These are phyloP conservation scores for Fusarium sp. DNA, from an alignment of 2,329 filamentous ascomycete genomes.

Conservation along the genomic window DNA sequence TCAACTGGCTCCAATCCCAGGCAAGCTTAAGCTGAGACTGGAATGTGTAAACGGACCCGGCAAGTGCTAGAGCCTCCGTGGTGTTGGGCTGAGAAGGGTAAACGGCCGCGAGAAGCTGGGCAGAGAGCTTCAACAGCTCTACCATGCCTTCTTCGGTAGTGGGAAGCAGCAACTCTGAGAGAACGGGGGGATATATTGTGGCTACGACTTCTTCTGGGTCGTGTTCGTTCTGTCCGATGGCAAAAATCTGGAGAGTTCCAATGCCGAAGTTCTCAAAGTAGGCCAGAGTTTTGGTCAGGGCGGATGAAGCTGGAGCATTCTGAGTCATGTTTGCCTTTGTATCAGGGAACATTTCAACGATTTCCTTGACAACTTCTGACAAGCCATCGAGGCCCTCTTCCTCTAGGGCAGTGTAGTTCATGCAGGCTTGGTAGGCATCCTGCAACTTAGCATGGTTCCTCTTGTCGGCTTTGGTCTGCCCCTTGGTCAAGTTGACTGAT, in stretches of 20 bases:
- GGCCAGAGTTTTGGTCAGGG: conserved; percentile 17
- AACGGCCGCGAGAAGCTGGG: conserved; percentile 21
- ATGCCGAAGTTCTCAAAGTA: conserved; percentile 33
- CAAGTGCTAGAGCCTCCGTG: background rate
- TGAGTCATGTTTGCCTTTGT: background rate
- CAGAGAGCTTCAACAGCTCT: conserved; percentile 11
- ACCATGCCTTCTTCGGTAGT: background rate
- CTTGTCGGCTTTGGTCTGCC: conserved; percentile 62
- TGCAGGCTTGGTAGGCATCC: conserved; percentile 73
- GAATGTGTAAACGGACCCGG: background rate
- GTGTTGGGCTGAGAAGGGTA: conserved; percentile 22
- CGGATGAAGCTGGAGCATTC: background rate
- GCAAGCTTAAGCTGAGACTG: background rate
- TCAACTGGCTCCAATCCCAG: background rate
- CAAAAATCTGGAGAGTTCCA: conserved; percentile 18
- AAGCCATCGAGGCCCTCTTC: conserved; percentile 69
- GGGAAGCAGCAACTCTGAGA: background rate
- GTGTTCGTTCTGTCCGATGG: background rate
- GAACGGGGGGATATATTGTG: background rate
- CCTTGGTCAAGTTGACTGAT: conserved; percentile 38
- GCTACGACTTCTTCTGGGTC: conserved; percentile 14
- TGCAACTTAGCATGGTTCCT: conserved; percentile 77
- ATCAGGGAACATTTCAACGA: conserved; percentile 27
- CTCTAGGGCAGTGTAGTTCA: conserved; percentile 71
- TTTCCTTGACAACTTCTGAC: conserved; percentile 63